Base-by-base conservation (phyloP, 352 stramenopile species). In the Globisporangium megalacanthum region DNA sequence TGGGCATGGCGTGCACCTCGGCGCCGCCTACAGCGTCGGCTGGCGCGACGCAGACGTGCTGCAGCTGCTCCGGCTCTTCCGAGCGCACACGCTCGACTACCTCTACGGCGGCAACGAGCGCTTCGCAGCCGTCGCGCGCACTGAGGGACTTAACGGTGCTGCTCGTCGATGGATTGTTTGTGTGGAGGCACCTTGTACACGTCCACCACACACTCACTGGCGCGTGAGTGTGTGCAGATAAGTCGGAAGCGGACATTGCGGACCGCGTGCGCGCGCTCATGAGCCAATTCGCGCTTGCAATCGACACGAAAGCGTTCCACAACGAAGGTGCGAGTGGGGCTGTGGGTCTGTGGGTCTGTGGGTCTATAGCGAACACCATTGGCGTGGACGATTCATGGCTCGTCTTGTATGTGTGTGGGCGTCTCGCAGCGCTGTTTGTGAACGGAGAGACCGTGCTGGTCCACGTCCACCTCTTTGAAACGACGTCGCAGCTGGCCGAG, bases 401-500 rank as follows among this genome's bases (percentile, higher is more conserved):
- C 25, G 4, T 29, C 25, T 29, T 29, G 25, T 29, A 29, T 29
- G 25, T 29, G 25, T 29, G 25, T 29, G 25, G 25, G 25, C 25
- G 1, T 29, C 25, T 68, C 3, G 25, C 45, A 77, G 71, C 52
- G 37, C 31, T 91, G 7, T 20, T 58, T 15, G 57, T 70, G 7
- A 64, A 78, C 19, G 68, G 61, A 1, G 58, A 69, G 52, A 42
- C 77, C 36, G 49, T 89, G 17, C 75, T 72, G 33, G 71, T 88
- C 22, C 70, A 88, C 44, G 72, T 90, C 52, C 70, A 88, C 58
- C 62, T 93, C 46, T 86, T 90, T 54, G 77, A 92, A 61, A 89
- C 79, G 6, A 84, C 86, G 33, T 61, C 59, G 49, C 49, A 62
- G 17, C 64, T 92, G 36, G 51, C 62, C 3, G 83, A 93, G 56